phyloP scores from a whole-genome alignment of 495 filamentous ascomycete genomes.

The Pseudomonodictys pantanalensis region DNA sequence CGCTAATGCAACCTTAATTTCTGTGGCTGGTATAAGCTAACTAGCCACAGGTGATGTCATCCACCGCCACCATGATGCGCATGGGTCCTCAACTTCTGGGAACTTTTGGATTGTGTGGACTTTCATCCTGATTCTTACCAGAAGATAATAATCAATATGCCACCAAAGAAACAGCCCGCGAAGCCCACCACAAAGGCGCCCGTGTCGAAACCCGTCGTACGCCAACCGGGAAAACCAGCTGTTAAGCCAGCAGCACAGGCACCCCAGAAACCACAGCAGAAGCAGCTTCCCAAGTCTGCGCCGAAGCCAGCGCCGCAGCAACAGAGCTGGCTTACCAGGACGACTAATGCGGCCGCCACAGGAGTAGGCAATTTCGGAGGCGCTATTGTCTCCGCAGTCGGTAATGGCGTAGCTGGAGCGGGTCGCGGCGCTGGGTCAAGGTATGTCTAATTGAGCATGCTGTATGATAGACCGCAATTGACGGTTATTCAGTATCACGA shows the following conservation, averaged over 20 bases:
- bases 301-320: slow-evolving; percentile 16
- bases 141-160: no score
- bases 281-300: neutral
- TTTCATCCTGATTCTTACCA: no score
- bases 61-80: no score
- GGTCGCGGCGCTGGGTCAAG: slow-evolving; percentile 42
- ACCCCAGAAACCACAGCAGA: slow-evolving; percentile 4
- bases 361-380: slow-evolving; percentile 41
- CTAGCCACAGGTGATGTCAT: slow-evolving; percentile 4
- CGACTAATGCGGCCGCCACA: slow-evolving; percentile 35
- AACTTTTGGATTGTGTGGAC: no score
- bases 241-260: neutral
- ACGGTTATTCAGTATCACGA: slow-evolving; percentile 34
- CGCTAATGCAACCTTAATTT: slow-evolving; percentile 21
- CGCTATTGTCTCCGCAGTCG: slow-evolving; percentile 38
- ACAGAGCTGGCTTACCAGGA: slow-evolving; percentile 41
- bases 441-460: slow-evolving; percentile 19
- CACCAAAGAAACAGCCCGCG: no score
- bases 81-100: no score
- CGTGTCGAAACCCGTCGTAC: no score
- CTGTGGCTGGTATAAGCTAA: neutral
- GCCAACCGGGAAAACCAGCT: neutral
- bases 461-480: no score
- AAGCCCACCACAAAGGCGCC: no score
- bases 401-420: slow-evolving; percentile 42